These are phyloP conservation scores for Heliosperma pusillum DNA, from an alignment of 148 eudicot species.

Conservation along the genomic window DNA sequence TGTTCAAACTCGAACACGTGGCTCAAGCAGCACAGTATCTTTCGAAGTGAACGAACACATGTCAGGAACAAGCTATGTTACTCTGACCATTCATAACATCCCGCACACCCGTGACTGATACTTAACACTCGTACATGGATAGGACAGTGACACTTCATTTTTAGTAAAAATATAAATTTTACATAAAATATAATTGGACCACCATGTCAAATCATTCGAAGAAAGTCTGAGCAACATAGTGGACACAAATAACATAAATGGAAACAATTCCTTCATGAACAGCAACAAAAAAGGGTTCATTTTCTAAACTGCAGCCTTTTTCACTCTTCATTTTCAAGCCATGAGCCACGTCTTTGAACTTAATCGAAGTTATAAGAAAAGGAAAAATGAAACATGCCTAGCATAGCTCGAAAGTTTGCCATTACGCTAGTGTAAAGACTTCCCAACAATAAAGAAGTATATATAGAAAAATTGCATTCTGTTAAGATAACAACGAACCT, in stretches of 20 bases:
- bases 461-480: neutral
- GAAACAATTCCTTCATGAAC: neutral
- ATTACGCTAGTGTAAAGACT: constrained; percentile 6
- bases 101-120: neutral
- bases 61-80: neutral
- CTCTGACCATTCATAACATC: neutral
- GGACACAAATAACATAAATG: neutral
- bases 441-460: neutral
- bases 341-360: neutral
- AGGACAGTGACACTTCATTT: neutral
- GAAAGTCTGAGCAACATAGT: neutral
- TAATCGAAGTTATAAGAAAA: neutral
- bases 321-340: neutral
- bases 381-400: neutral
- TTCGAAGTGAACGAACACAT: too few species aligned
- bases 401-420: neutral
- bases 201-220: neutral
- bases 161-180: neutral
- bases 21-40: neutral
- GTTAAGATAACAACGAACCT: constrained; percentile 38
- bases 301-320: too few species aligned
- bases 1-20: neutral
- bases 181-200: too few species aligned
- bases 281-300: neutral
- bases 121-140: neutral